Base-by-base conservation (phyloP, 108 stramenopile species). In the Fragilaria crotonensis region DNA sequence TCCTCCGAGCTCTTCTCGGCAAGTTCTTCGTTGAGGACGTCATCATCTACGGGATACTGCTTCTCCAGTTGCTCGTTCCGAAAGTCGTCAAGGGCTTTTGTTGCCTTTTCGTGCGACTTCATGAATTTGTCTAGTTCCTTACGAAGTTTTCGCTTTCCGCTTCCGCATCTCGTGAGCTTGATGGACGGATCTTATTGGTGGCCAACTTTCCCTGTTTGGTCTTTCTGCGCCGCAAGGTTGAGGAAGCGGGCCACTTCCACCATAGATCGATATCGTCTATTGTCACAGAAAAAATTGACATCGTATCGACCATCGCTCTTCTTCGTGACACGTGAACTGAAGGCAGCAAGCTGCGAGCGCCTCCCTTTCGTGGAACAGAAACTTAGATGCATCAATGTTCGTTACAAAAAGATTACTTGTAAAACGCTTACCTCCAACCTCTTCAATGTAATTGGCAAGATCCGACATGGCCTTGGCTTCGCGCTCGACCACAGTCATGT, bases 221-320 rank as follows among this genome's bases (percentile, higher is more conserved):
- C 27, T 20, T 26, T 60, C 23, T 75, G 57, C 18, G 54, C 77
- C 18, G 62, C 59, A 11, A 90, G 67, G 52, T 79, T 81, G 31
- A 86, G 66, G 57, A 83, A 83, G 45, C 81, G 63, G 21, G 70
- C 80, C 28, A 90, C 83, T 44, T 87, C 89, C 19, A 80, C 51
- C 83, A 90, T 86, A 58, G 85, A 83, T 25, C 84, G 83, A 60
- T 85, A 90, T 23, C 85, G 70, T 30, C 79, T 67, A 5, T 77
- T 76, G 25, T 80, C 68, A 26, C 64, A 72, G 67, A 70, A 87
- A 59, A 79, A 90, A 54, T 78, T 79, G 11, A 72, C 70, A 46
- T 89, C 84, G 70, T 64, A 89, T 52, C 80, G 68, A n/a, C 81
- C 79, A 51, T 79, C 71, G 1, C 75, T 70, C 55, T 75, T 48